Base-by-base conservation (phyloP, 2,329 filamentous ascomycete species). In the Microcyclosporella mali region DNA sequence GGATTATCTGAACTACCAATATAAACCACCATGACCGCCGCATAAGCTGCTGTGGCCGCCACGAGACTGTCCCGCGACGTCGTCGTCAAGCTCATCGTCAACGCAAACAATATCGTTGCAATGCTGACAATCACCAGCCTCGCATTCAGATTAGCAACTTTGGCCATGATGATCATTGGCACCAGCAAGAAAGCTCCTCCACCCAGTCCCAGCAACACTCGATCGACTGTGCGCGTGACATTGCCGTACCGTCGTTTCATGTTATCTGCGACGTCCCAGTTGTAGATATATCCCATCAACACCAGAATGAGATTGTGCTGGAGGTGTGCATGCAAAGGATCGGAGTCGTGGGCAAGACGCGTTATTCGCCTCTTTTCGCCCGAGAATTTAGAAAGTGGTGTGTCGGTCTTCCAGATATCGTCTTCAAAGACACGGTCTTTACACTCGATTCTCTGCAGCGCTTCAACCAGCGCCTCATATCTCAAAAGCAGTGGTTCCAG, bases 101-200 rank as follows among this genome's bases (percentile, higher is more conserved):
- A 29, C 4, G 37, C 41, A 29, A 47, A 47, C 15, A 44, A 11
- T 25, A 47, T 41, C 29, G 45, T 48, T 4, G 41, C 45, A 2
- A 48, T 37, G 35, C 36, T 37, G 9, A 44, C 41, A 19, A 43
- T 38, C 3, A 47, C 31, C 29, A 47, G 33, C 25, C 45, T 40
- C 33, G 40, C 40, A 10, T 41, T 44, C 40, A 32, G 12, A 10
- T 7, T 21, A 7, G 25, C 38, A n/a, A 40, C 14, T 21, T 43
- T 43, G 3, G 37, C 37, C 45, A 47, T 47, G n/a, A 47, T 33
- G 28, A 47, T 47, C 45, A 47, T 47, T 8, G 45, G 45, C 3
- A 47, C 45, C 11, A 47, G 33, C 9, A 47, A 29, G 12, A 8
- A 17, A 7, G 27, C 19, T 17, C 43, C 45, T 8, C 40, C 45